A percentile compares a stretch with the other conserved stretches of the same genome.
Conservation (phyloP, 2,329 filamentous ascomycete species). For the Fusarium sororula region DNA sequence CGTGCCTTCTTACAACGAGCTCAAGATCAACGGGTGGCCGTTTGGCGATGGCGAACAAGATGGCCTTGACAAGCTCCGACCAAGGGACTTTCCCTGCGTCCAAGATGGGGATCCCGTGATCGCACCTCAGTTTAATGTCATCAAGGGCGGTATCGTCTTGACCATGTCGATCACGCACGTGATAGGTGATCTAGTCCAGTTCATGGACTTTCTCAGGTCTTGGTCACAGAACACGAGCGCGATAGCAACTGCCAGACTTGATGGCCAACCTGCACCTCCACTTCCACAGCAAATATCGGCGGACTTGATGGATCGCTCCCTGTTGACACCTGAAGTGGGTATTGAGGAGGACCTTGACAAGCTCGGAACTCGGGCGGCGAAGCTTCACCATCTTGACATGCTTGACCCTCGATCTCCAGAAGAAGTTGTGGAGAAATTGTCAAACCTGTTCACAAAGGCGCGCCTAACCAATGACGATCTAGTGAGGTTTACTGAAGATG, state of each 20-base stretch:
- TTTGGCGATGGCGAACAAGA: conserved; percentile 5
- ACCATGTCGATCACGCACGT: conserved; percentile 12
- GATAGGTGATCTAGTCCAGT: conserved; percentile 9
- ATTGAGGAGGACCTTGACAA: conserved; percentile 3
- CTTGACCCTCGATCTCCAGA: conserved; percentile 1
- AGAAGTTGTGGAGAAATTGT: neutral
- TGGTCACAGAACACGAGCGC: conserved; percentile 1
- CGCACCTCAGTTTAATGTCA: conserved; percentile 6
- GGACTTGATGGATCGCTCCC: conserved; percentile 1
- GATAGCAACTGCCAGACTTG: neutral
- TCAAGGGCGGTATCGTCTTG: conserved; percentile 2
- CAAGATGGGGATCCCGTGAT: conserved; percentile 7
- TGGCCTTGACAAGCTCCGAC: conserved; percentile 3
- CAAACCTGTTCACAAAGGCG: conserved; percentile 1
- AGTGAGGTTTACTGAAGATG: neutral
- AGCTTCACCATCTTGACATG: neutral
- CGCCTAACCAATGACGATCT: conserved; percentile 2
- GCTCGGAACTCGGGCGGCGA: neutral
- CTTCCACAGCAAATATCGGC: neutral
- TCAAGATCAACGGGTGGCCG: neutral
- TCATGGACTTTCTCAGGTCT: conserved; percentile 1
- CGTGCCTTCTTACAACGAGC: neutral
- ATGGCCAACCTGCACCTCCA: neutral
- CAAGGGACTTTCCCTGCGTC: neutral
- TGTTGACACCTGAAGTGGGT: neutral